Base-by-base conservation (phyloP, 768 basidiomycete species). In the Russula compacta region DNA sequence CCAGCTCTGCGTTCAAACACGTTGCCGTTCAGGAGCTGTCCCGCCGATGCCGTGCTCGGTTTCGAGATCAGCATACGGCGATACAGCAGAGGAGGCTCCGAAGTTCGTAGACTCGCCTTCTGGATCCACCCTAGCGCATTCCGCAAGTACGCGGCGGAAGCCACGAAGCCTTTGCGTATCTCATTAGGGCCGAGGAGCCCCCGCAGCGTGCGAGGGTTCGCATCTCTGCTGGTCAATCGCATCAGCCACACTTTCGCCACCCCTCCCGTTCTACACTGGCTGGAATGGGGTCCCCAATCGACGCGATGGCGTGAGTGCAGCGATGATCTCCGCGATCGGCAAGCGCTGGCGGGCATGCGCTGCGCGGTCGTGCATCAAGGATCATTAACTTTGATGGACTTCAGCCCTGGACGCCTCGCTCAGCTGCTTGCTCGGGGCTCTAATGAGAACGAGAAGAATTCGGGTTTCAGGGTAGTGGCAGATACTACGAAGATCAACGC, bases 341-440 rank as follows among this genome's bases (percentile, higher is more conserved):
- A 63, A 46, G 44, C 61, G 9, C 56, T 63, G 21, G 44, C 61
- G 14, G 61, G 61, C 46, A 53, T 47, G 52, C 61, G 61, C 42
- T 63, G 61, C n/a, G 61, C 39, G 49, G 14, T 63, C 15, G 57
- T 19, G n/a, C 51, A 63, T 46, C 44, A 49, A 21, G 61, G 35
- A 15, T 52, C 46, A 4, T 46, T 63, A 19, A 44, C 46, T 11
- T 39, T 63, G 56, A 63, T 63, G 61, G 61, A 63, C 46, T 63
- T 63, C 14, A 53, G 47, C 40, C 56, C 61, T 14, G 57, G 61
- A 21, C 61, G 61, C 7, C 21, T 58, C 33, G 56, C 61, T 11
- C 36, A 24, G 56, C 14, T 58, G 39, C 47, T 6, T 17, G 40
- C 39, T 36, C 46, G 42, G 35, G 21, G 21, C 0, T 17, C 19